Base-by-base conservation (phyloP, 164 flowering plant species). In the Buxus sempervirens region DNA sequence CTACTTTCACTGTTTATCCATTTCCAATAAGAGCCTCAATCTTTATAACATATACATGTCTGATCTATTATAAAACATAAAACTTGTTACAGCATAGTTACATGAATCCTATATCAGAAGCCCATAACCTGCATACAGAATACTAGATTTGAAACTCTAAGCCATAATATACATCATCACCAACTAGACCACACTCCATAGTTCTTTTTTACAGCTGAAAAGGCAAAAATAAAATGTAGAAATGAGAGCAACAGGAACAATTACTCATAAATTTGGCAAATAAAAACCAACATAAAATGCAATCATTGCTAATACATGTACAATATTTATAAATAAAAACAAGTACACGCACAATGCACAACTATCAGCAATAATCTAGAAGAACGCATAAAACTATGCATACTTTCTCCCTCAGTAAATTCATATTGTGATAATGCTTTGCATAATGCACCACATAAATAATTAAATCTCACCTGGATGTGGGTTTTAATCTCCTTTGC, bases 401-500 rank as follows among this genome's bases (percentile, higher is more conserved):
- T 15, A 42, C 24, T 41, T 49, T 24, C 48, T 42, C 48, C 24
- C 54, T 3, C n/a, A 26, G 8, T 53, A 18, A 23, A 32, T 32
- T 3, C 38, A n/a, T 51, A 24, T 14, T 54, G 21, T 28, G 23
- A 61, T 22, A 68, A 61, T 53, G 25, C 45, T 16, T 19, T 10
- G 42, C 14, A 41, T 32, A 32, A 18, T 7, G 26, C 19, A 32
- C 28, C 53, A 21, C 27, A 7, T 13, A 69, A 61, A 20, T n/a
- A 55, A 10, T 22, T n/a, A 6, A 59, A 21, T 42, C 73, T 21
- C 58, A 88, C 96, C 95, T 88, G 93, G 59, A 90, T 78, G 72
- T 93, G 96, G 53, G 95, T 93, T 82, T 81, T 90, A 58, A 93
- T 93, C 81, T 90, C 95, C 80, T 93, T 93, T 49, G 98, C 98